These are phyloP conservation scores for Nakaseomyces delphensis DNA, from an alignment of 1,139 yeast genomes.

Conservation along the genomic window DNA sequence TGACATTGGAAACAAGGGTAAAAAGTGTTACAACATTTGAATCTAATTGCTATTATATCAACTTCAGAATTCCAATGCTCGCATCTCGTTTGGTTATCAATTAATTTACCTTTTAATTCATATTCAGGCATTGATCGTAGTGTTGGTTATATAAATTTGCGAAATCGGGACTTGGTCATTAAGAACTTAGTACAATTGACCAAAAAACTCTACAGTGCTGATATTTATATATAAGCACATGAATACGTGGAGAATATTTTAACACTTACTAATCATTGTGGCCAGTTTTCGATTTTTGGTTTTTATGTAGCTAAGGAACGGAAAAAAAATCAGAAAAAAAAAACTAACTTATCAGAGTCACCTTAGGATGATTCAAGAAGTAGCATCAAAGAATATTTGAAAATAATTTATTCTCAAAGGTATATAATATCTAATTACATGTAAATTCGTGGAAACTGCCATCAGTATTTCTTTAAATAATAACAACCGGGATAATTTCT, in stretches of 20 bases:
- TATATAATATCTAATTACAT: conserved; percentile 1
- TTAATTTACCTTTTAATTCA: conserved; percentile 16
- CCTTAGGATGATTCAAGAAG: background rate
- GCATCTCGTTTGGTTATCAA: conserved; percentile 27
- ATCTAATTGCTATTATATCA: conserved; percentile 28
- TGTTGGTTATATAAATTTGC: background rate
- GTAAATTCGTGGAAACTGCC: background rate
- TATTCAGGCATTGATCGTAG: background rate
- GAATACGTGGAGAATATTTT: too few relatives aligned
- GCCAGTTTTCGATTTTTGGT: too few relatives aligned
- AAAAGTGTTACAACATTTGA: conserved; percentile 26
- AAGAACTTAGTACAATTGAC: too few relatives aligned
- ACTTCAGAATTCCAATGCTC: conserved; percentile 28
- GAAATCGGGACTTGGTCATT: too few relatives aligned
- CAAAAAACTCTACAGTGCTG: too few relatives aligned
- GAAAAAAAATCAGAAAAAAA: too few relatives aligned
- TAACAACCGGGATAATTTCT: conserved; percentile 3
- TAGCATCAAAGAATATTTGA: too few relatives aligned
- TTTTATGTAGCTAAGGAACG: too few relatives aligned
- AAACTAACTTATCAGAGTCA: too few relatives aligned
- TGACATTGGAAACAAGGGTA: conserved; percentile 30
- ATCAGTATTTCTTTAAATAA: background rate
- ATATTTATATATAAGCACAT: too few relatives aligned
- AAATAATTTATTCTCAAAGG: too few relatives aligned
- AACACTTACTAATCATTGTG: too few relatives aligned